Conservation (phyloP, 768 basidiomycete species). For the Tulasnella sp. region DNA sequence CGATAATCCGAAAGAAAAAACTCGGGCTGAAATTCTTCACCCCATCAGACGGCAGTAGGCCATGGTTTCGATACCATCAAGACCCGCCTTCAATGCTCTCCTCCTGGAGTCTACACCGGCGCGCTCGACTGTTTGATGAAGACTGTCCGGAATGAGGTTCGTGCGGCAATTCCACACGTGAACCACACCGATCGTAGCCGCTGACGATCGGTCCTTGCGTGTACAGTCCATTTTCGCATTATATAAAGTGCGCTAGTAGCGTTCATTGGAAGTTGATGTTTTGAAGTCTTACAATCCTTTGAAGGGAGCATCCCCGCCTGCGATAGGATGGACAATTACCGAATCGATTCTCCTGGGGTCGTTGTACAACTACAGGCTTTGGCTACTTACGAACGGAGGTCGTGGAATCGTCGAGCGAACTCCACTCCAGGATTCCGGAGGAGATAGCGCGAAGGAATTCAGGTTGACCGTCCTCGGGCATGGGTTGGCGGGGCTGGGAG, state of each 20-base stretch:
- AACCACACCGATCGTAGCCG: not conserved
- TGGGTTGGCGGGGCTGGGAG: constrained; percentile 53
- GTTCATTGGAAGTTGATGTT: not conserved
- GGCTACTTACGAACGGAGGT: constrained; percentile 30
- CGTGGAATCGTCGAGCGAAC: constrained; percentile 41
- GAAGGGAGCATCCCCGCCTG: constrained; percentile 53
- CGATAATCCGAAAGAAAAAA: not conserved
- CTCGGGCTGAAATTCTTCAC: not conserved
- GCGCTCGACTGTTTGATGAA: constrained; percentile 48
- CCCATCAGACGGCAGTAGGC: constrained; percentile 42
- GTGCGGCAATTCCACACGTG: constrained; percentile 14
- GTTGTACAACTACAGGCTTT: constrained; percentile 60
- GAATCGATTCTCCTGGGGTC: constrained; percentile 61
- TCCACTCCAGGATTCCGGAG: constrained; percentile 22
- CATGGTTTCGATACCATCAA: constrained; percentile 72
- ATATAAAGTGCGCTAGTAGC: constrained; percentile 36
- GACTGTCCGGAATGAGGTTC: constrained; percentile 50
- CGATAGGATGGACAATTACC: constrained; percentile 60
- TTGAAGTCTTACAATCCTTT: not conserved
- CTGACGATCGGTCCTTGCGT: not conserved
- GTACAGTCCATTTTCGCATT: constrained; percentile 47
- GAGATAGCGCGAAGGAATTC: constrained; percentile 26
- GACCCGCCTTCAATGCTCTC: constrained; percentile 58
- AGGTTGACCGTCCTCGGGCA: constrained; percentile 54
- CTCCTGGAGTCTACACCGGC: constrained; percentile 48